Percentiles rank a stretch among this genome's conserved stretches.
These are phyloP conservation scores for Antrodiella citrinella DNA, from an alignment of 768 basidiomycete species.

Conservation along the genomic window DNA sequence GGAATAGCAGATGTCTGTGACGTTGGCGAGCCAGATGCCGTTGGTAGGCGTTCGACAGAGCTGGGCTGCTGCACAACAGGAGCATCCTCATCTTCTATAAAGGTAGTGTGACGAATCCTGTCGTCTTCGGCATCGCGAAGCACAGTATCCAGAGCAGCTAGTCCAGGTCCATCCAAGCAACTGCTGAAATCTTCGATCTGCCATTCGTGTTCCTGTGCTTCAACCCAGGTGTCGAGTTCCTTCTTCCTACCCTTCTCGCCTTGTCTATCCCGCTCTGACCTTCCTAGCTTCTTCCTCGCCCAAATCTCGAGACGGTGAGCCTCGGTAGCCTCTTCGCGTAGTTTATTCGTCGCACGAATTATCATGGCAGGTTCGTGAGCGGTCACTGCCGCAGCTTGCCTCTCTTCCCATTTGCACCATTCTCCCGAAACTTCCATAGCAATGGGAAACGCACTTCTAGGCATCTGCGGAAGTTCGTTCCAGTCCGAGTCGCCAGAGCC, in stretches of 20 bases:
- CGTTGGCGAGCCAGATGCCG: background rate
- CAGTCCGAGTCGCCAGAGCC: slow-evolving; percentile 14
- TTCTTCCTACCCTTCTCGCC: slow-evolving; percentile 21
- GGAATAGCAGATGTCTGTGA: too few relatives aligned
- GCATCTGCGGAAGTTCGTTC: slow-evolving; percentile 9
- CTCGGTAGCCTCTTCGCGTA: slow-evolving; percentile 14
- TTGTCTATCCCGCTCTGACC: slow-evolving; percentile 15
- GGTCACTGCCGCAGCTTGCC: slow-evolving; percentile 25
- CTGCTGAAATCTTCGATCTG: slow-evolving; percentile 22
- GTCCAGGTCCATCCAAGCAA: slow-evolving; percentile 21
- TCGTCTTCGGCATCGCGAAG: slow-evolving; percentile 24
- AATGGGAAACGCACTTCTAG: slow-evolving; percentile 29
- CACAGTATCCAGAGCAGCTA: slow-evolving; percentile 17
- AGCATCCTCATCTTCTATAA: background rate
- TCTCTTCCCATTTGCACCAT: slow-evolving; percentile 44
- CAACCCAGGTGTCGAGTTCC: slow-evolving; percentile 18
- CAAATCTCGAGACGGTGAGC: slow-evolving; percentile 15
- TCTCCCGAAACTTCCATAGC: slow-evolving; percentile 44
- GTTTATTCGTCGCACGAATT: slow-evolving; percentile 11
- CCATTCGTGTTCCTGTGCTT: slow-evolving; percentile 15
- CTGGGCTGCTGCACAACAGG: background rate
- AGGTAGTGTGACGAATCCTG: background rate
- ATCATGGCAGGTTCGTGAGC: slow-evolving; percentile 24
- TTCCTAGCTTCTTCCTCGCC: slow-evolving; percentile 12
- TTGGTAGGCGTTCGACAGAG: background rate